Evolutionary conservation across 2,329 filamentous ascomycete genomes (phyloP), one percentile per base, ranked within the genome.

Genomic region (Myriosclerotinia scirpicola): DNA sequence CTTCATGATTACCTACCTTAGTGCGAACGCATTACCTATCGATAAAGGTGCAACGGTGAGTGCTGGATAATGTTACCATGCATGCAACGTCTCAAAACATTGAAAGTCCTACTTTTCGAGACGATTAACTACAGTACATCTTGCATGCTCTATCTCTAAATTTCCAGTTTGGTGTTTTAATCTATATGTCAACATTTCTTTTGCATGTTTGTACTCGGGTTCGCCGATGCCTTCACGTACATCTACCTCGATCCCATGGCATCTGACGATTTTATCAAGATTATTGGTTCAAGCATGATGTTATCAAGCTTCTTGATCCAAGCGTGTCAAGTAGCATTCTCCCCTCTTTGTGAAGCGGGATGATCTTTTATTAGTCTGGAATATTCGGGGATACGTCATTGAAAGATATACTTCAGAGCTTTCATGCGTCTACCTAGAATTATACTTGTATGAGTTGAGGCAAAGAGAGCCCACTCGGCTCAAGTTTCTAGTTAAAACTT

Each of bases 21-120:
- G 6, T 17, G 17, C 44, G 20, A 46, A 46, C 7, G 44, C 15
- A n/a, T 15, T 50, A 48, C 20, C n/a, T 48, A 48, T 59, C 26
- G 26, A 59, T 36, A 48, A 46, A 46, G 44, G 6, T 5, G 30
- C 30, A 34, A 34, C 17, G 17, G 5, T n/a, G 17, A 20, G 20
- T 46, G 17, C 17, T 36, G 30, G 42, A 60, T n/a, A 22, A 60
- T 50, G 42, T 50, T 50, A 14, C 58, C 36, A 60, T 60, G 58
- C 58, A 60, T 60, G 20, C 44, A 60, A 60, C 58, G 58, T 60
- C 58, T 60, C 58, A 38, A 38, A 48, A 26, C 30, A 30, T 60
- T 60, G 44, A 20, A 60, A 50, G 44, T 60, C 58, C 30, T 60
- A 34, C 14, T 17, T 38, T n/a, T 38, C 9, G 30, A 50, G 44